Evolutionary conservation across 1,139 yeast species (phyloP), one percentile per base, ranked within the genome.

Genomic region (Ogataea hybrid): DNA sequence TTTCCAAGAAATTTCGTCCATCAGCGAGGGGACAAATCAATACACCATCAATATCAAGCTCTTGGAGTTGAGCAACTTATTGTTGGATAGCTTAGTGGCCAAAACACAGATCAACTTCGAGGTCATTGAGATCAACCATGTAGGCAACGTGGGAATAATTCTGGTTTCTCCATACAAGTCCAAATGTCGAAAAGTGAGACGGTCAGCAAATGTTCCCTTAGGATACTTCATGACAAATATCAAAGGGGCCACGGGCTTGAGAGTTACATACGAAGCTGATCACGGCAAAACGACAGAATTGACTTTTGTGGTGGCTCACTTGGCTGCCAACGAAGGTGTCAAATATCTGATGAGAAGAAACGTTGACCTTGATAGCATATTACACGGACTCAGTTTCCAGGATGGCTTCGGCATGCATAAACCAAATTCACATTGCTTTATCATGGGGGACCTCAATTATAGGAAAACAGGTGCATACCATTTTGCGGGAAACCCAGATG

Each of bases 371-470:
- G 52, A 65, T 29, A 63, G 65, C 3, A 61, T 87, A 5, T 70
- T 80, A 56, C 64, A 77, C 23, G 70, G 77, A 4, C 60, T 85
- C 37, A 77, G 74, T 47, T 81, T 82, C 61, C 75, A 72, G 6
- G 88, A 81, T 56, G 84, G 80, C 2, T 70, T 58, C 62, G 79
- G 77, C 33, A 68, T 74, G n/a, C 65, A 78, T 44, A 77, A 73
- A 54, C 82, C 81, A 1, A 58, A 65, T 0, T 56, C 72, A 6
- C 95, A 85, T 57, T 63, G 81, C 9, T 84, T 88, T 54, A 64
- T 88, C 44, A 64, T 86, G 71, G 97, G 97, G 0, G 97, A 89
- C 61, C 67, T 89, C 53, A 89, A 89, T 61, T 89, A 84, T 61
- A 70, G 97, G 39, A 75, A 81, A 3, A 62, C 70, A 3, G 65